phyloP scores from a whole-genome alignment of 2,329 filamentous ascomycete species.

The Xylariaceae sp. region DNA sequence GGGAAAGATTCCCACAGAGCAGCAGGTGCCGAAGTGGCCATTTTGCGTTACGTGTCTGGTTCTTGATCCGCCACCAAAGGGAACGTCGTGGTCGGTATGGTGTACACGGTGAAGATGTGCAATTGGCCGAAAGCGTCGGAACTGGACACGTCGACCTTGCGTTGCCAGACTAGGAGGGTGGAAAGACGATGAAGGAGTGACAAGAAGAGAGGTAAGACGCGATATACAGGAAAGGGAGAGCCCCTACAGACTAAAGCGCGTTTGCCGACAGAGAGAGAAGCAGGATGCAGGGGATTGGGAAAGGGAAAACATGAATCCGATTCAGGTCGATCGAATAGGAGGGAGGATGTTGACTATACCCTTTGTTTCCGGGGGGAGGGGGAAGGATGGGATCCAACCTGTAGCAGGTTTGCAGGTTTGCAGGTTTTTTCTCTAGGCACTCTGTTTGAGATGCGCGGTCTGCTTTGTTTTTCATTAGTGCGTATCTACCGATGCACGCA shows the following conservation, averaged over 20 bases:
- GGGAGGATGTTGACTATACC: conserved; percentile 4
- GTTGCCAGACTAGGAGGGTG: not conserved
- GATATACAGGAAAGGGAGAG: conserved; percentile 16
- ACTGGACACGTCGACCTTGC: not conserved
- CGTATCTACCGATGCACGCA: not conserved
- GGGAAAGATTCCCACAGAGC: conserved; percentile 53
- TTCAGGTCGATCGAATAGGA: conserved; percentile 6
- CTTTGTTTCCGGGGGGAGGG: conserved; percentile 1
- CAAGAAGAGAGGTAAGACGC: conserved; percentile 25
- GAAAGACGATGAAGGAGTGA: conserved; percentile 38
- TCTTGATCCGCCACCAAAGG: not conserved
- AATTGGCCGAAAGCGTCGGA: not conserved
- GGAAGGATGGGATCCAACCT: conserved; percentile 1
- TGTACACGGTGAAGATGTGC: not conserved
- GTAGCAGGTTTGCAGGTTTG: conserved; percentile 5
- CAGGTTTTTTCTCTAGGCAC: not conserved
- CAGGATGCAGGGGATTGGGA: conserved; percentile 29
- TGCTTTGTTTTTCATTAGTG: not conserved
- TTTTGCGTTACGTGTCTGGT: conserved; percentile 14
- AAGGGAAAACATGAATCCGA: conserved; percentile 24
- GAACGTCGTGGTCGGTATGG: not conserved
- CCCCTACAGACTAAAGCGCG: conserved; percentile 14
- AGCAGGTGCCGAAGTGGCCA: conserved; percentile 32
- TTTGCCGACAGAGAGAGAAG: conserved; percentile 23
- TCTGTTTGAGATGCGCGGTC: not conserved